Evolutionary conservation across 2,329 filamentous ascomycete genomes (phyloP).

Genomic region (Biscogniauxia marginata): DNA sequence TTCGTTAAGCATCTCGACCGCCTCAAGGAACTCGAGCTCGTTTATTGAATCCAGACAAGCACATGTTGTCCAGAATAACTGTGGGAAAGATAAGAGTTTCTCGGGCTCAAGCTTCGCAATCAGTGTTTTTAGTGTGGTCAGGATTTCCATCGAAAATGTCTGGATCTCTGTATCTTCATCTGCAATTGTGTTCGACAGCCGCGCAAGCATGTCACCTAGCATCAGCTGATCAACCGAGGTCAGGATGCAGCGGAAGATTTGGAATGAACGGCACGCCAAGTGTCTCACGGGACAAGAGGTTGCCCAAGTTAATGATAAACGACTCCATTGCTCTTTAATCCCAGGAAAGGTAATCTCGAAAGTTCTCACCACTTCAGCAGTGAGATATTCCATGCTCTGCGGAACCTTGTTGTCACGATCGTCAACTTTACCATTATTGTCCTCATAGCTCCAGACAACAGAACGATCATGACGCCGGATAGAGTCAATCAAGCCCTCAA

Average conservation of each 20-base stretch:
- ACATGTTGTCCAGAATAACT: conserved; percentile 96
- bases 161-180: conserved; percentile 94
- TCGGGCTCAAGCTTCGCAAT: conserved; percentile 79
- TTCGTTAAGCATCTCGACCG: conserved; percentile 85
- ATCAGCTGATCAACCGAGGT: conserved; percentile 88
- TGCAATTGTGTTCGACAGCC: conserved; percentile 94
- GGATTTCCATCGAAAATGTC: conserved; percentile 95
- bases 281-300: conserved; percentile 95
- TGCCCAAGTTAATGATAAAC: conserved; percentile 88
- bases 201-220: conserved; percentile 94
- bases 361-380: conserved; percentile 76
- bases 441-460: conserved; percentile 93
- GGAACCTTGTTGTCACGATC: conserved; percentile 79
- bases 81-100: conserved; percentile 84
- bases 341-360: conserved; percentile 83
- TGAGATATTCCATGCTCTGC: conserved; percentile 80
- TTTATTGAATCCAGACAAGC: conserved; percentile 97
- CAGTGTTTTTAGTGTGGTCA: conserved; percentile 89
- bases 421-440: conserved; percentile 77
- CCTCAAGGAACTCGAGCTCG: conserved; percentile 90
- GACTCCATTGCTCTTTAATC: conserved; percentile 88
- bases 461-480: conserved; percentile 80
- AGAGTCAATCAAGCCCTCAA: conserved; percentile 84
- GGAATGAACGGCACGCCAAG: conserved; percentile 93
- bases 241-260: conserved; percentile 92